Evolutionary conservation across 768 basidiomycete species (phyloP).

Genomic region (Coprinopsis strossmayeri): DNA sequence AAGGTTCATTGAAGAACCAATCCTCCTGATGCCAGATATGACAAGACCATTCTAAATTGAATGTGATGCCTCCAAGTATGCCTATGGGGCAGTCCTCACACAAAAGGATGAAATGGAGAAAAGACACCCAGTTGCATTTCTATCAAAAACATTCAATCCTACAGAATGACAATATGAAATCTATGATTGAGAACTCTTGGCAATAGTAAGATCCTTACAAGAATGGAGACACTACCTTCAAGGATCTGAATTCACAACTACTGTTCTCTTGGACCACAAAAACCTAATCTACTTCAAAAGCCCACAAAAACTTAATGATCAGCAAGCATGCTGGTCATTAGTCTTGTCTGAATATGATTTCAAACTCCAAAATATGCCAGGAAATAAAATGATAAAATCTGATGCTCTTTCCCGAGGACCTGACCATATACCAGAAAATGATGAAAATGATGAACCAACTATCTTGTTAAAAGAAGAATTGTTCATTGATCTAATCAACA

Average conservation of each 20-base stretch:
- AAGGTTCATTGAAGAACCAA: conserved; percentile 17
- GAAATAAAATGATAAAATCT: conserved; percentile 12
- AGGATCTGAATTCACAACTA: background rate
- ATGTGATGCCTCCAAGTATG: conserved; percentile 24
- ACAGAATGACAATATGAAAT: conserved; percentile 22
- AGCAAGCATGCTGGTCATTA: conserved; percentile 13
- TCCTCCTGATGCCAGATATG: conserved; percentile 17
- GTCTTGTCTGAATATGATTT: conserved; percentile 22
- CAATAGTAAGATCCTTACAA: background rate
- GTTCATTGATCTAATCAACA: conserved; percentile 13
- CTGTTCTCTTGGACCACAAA: background rate
- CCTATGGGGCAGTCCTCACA: conserved; percentile 25
- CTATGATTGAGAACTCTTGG: conserved; percentile 14
- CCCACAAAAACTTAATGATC: conserved; percentile 21
- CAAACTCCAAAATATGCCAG: conserved; percentile 24
- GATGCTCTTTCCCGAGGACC: conserved; percentile 16
- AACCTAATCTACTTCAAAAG: conserved; percentile 14
- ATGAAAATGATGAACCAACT: conserved; percentile 14
- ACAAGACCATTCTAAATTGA: conserved; percentile 20
- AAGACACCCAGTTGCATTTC: conserved; percentile 30
- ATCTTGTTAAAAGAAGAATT: conserved; percentile 10
- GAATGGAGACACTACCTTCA: conserved; percentile 12
- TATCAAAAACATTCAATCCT: conserved; percentile 5
- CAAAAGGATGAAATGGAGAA: conserved; percentile 20
- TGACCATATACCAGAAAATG: conserved; percentile 11